Conservation (phyloP, 2,329 filamentous ascomycete genomes). For the Aspergillus spinulosporus region DNA sequence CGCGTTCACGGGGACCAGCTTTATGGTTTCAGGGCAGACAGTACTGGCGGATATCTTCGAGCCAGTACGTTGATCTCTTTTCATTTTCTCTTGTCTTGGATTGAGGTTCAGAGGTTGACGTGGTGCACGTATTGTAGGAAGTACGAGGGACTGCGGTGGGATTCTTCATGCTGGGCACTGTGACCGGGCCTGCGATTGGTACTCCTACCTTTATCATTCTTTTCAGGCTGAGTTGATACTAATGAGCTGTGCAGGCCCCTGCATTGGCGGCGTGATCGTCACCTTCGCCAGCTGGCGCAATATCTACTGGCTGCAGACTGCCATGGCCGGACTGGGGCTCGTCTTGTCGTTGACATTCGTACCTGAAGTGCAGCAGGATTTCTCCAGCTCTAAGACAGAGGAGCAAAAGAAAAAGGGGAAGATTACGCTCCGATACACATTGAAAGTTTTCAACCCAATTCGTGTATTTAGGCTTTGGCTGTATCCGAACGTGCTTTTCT, state of each 20-base stretch:
- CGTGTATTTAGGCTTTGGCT: slow-evolving; percentile 61
- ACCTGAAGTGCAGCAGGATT: slow-evolving; percentile 60
- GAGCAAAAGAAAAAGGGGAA: slow-evolving; percentile 18
- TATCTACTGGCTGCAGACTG: slow-evolving; percentile 77
- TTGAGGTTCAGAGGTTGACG: background rate
- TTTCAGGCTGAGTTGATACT: background rate
- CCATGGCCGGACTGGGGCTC: slow-evolving; percentile 61
- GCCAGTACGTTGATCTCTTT: slow-evolving; percentile 27
- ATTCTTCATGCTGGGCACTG: slow-evolving; percentile 46
- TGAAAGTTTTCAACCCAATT: slow-evolving; percentile 60
- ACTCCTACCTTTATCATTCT: slow-evolving; percentile 6
- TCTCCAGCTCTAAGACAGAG: slow-evolving; percentile 44
- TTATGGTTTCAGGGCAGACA: slow-evolving; percentile 44
- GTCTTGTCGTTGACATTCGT: slow-evolving; percentile 65
- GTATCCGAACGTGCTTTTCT: slow-evolving; percentile 68
- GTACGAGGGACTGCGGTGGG: slow-evolving; percentile 48
- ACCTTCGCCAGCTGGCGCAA: slow-evolving; percentile 72
- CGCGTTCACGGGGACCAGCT: slow-evolving; percentile 41
- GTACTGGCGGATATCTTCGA: slow-evolving; percentile 43
- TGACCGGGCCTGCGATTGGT: slow-evolving; percentile 47
- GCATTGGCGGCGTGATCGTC: slow-evolving; percentile 75
- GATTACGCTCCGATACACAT: slow-evolving; percentile 40
- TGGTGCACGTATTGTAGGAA: slow-evolving; percentile 21
- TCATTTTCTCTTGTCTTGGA: background rate
- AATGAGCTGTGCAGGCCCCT: slow-evolving; percentile 38